Evolutionary conservation across 768 basidiomycete genomes (phyloP).

Genomic region (Mycena crocata): DNA sequence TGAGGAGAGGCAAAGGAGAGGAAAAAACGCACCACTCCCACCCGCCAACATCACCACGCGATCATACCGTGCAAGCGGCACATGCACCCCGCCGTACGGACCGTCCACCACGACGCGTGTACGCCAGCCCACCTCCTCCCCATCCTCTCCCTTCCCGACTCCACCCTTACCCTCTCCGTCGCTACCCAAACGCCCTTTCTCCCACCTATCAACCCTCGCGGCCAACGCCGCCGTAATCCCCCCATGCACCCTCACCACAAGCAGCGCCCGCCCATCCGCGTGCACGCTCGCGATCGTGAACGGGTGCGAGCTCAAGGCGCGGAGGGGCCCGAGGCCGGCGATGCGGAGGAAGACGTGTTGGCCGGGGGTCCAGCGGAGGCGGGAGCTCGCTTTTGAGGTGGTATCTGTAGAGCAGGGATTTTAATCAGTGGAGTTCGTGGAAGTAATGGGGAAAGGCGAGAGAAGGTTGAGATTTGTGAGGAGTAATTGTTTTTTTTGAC

Average conservation of each 20-base stretch:
- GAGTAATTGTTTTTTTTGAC: too few relatives aligned
- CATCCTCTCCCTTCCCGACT: too few relatives aligned
- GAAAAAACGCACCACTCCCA: conserved; percentile 42
- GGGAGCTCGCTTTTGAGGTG: too few relatives aligned
- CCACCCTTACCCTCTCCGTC: too few relatives aligned
- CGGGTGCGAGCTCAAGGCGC: conserved; percentile 45
- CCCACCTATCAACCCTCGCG: not conserved
- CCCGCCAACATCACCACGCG: conserved; percentile 44
- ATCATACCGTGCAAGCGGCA: conserved; percentile 38
- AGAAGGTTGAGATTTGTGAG: too few relatives aligned
- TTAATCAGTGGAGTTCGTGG: too few relatives aligned
- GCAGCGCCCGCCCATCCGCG: conserved; percentile 23
- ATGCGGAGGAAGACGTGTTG: conserved; percentile 41
- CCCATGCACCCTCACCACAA: conserved; percentile 39
- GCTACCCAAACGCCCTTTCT: not conserved
- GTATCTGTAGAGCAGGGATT: too few relatives aligned
- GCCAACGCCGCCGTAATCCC: conserved; percentile 40
- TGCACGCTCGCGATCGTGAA: conserved; percentile 40
- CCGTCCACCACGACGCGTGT: conserved; percentile 40
- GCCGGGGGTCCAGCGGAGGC: conserved; percentile 44
- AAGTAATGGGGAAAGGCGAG: too few relatives aligned
- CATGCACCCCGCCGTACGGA: conserved; percentile 40
- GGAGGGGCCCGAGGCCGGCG: conserved; percentile 26
- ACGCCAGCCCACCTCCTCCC: not conserved
- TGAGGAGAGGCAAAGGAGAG: not conserved